Conservation (phyloP, 106 monocot species). For the Platanthera guangdongensis region DNA sequence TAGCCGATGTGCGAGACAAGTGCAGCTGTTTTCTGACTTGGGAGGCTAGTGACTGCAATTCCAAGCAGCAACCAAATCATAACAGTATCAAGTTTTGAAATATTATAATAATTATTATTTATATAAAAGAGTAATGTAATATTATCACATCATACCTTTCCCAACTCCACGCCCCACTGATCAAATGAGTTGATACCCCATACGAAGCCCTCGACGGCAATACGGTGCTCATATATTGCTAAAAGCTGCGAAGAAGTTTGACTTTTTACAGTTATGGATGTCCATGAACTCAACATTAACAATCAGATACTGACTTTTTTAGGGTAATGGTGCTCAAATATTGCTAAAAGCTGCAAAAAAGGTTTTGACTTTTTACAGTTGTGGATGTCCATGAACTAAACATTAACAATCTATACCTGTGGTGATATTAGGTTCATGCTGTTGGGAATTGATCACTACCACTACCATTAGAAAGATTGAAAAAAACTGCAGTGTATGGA, state of each 20-base stretch:
- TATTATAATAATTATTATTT: neutral
- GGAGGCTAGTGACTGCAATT: slow-evolving; percentile 66
- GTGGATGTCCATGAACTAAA: too few species aligned
- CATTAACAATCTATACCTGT: too few species aligned
- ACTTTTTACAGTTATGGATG: neutral
- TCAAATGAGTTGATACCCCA: slow-evolving; percentile 99
- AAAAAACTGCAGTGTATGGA: too few species aligned
- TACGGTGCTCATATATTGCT: slow-evolving; percentile 91
- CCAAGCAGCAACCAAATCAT: neutral
- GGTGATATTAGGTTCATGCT: too few species aligned
- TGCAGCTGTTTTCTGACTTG: slow-evolving; percentile 87
- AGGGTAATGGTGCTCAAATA: too few species aligned
- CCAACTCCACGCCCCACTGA: slow-evolving; percentile 97
- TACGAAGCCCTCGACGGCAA: slow-evolving; percentile 91
- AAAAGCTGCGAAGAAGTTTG: slow-evolving; percentile 46
- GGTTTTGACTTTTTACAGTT: too few species aligned
- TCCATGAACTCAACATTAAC: neutral
- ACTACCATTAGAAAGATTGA: too few species aligned
- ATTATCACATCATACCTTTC: slow-evolving; percentile 58
- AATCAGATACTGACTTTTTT: neutral
- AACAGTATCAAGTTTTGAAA: neutral
- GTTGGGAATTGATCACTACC: too few species aligned
- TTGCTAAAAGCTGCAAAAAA: too few species aligned
- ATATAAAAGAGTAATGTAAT: neutral
- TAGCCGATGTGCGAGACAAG: slow-evolving; percentile 48